These are phyloP conservation scores for Fraxinus angustifolia DNA, from an alignment of 305 asterid genomes.

Conservation along the genomic window DNA sequence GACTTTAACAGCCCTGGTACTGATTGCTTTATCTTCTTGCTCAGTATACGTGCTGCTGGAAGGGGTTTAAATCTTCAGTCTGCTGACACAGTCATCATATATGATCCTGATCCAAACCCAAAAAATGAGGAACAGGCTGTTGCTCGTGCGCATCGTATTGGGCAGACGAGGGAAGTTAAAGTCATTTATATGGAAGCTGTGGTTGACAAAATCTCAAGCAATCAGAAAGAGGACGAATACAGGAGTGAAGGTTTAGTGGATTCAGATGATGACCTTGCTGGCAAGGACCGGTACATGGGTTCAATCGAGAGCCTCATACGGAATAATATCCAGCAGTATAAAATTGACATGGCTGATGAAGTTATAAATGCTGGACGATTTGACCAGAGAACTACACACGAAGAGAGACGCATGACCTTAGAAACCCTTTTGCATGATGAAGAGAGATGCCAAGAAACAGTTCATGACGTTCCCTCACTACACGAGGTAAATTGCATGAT, in stretches of 20 bases:
- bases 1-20: constrained; percentile 86
- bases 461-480: constrained; percentile 95
- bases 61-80: constrained; percentile 96
- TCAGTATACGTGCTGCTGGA: constrained; percentile 99
- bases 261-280: constrained; percentile 95
- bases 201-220: constrained; percentile 82
- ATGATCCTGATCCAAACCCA: constrained; percentile 99
- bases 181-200: constrained; percentile 99
- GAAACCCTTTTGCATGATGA: constrained; percentile 96
- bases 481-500: constrained; percentile 98
- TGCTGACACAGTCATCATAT: constrained; percentile 96
- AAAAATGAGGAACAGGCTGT: constrained; percentile 99
- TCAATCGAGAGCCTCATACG: constrained; percentile 95
- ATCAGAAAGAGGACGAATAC: constrained; percentile 93
- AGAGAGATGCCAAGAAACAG: constrained; percentile 93
- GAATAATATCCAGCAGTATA: constrained; percentile 94
- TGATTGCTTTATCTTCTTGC: constrained; percentile 94
- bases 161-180: constrained; percentile 97
- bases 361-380: constrained; percentile 99
- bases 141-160: constrained; percentile 98
- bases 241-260: constrained; percentile 70
- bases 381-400: constrained; percentile 99
- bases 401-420: constrained; percentile 91
- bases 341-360: constrained; percentile 99
- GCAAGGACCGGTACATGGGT: constrained; percentile 93